These are phyloP conservation scores for Candida buenavistaensis DNA, from an alignment of 1,139 yeast species.

Conservation along the genomic window DNA sequence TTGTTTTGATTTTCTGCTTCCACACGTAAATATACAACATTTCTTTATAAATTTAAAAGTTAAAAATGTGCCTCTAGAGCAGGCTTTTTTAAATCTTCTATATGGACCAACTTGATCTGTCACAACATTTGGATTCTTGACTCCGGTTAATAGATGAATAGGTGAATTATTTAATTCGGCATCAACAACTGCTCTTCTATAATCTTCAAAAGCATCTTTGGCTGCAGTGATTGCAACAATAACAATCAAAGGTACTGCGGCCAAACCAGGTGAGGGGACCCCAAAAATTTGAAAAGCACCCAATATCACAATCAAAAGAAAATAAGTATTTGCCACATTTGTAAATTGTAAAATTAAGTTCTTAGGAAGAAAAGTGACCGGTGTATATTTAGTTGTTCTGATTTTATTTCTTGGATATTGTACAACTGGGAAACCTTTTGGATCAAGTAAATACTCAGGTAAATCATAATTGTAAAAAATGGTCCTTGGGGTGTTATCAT, in stretches of 20 bases:
- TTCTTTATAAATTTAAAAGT: conserved; percentile 23
- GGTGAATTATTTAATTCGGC: conserved; percentile 84
- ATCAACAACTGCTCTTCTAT: conserved; percentile 77
- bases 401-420: conserved; percentile 83
- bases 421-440: conserved; percentile 56
- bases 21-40: conserved; percentile 27
- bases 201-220: conserved; percentile 94
- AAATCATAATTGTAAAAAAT: conserved; percentile 39
- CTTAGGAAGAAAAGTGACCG: conserved; percentile 83
- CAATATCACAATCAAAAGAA: conserved; percentile 74
- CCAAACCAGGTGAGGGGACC: conserved; percentile 83
- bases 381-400: conserved; percentile 94
- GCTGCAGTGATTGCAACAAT: conserved; percentile 86
- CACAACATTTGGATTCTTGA: conserved; percentile 76
- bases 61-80: conserved; percentile 25
- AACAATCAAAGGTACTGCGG: conserved; percentile 92
- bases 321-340: conserved; percentile 88
- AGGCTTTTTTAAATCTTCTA: conserved; percentile 61
- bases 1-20: conserved; percentile 27
- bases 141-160: conserved; percentile 72
- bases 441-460: conserved; percentile 30
- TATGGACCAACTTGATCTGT: conserved; percentile 63
- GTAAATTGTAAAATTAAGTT: conserved; percentile 77
- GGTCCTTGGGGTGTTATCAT: conserved; percentile 35
- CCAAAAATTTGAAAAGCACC: conserved; percentile 92